Conservation (phyloP, 2,329 filamentous ascomycete species). For the Phialocephala subalpina region DNA sequence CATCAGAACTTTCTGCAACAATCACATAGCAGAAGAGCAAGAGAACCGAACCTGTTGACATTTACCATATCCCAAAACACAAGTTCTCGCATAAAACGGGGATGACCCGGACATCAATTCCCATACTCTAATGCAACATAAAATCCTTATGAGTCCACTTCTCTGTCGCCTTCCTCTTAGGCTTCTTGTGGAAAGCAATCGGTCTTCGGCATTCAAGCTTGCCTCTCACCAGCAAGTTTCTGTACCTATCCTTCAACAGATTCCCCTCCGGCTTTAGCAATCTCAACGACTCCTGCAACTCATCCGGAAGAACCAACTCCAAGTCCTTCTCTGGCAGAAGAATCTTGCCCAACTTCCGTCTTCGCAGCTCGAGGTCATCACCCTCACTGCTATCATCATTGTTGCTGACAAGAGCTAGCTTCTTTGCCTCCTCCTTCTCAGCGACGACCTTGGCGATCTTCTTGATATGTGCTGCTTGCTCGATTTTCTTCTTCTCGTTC, state of each 20-base stretch:
- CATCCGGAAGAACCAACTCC: slow-evolving; percentile 82
- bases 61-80: neutral
- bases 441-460: slow-evolving; percentile 71
- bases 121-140: slow-evolving; percentile 43
- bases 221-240: slow-evolving; percentile 86
- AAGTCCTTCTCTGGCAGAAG: slow-evolving; percentile 81
- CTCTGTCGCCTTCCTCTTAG: slow-evolving; percentile 83
- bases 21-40: neutral
- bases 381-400: slow-evolving; percentile 62
- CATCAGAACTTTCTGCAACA: neutral
- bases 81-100: neutral
- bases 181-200: slow-evolving; percentile 83
- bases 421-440: slow-evolving; percentile 61
- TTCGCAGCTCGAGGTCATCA: slow-evolving; percentile 71
- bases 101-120: neutral
- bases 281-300: slow-evolving; percentile 83
- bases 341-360: slow-evolving; percentile 76
- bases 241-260: slow-evolving; percentile 88
- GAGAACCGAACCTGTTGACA: neutral
- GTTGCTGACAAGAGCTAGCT: slow-evolving; percentile 52
- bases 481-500: slow-evolving; percentile 75
- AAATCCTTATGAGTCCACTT: slow-evolving; percentile 99
- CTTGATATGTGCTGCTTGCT: slow-evolving; percentile 76
- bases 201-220: slow-evolving; percentile 86
- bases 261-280: slow-evolving; percentile 95